Conservation (phyloP, 495 filamentous ascomycete species). For the Podospora pseudocomata region DNA sequence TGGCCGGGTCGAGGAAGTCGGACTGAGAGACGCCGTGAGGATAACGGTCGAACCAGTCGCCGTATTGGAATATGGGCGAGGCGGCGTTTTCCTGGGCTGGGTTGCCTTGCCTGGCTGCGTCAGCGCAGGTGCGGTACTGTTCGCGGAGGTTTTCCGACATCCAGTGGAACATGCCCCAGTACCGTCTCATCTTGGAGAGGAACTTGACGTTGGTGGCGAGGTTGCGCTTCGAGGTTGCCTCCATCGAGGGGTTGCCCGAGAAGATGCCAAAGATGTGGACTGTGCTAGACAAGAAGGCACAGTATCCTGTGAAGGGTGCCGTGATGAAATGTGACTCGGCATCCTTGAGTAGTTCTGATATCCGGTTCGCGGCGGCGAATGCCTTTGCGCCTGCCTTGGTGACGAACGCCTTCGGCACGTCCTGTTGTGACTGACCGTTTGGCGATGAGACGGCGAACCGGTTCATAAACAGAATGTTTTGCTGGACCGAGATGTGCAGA, state of each 20-base stretch:
- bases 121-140: conserved; percentile 80
- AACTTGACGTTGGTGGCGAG: conserved; percentile 88
- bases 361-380: conserved; percentile 83
- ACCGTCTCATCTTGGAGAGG: conserved; percentile 88
- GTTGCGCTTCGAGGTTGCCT: conserved; percentile 76
- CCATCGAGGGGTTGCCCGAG: conserved; percentile 67
- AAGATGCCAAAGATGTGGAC: conserved; percentile 92
- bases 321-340: conserved; percentile 74
- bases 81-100: conserved; percentile 49
- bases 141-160: conserved; percentile 92
- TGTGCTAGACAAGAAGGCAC: conserved; percentile 85
- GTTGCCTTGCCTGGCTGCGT: conserved; percentile 59
- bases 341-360: conserved; percentile 78
- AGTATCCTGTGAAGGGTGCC: conserved; percentile 92
- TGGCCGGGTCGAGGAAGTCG: conserved; percentile 76
- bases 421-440: conserved; percentile 60
- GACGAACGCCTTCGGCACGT: conserved; percentile 77
- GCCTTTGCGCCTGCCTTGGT: conserved; percentile 70
- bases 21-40: conserved; percentile 83
- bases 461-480: conserved; percentile 87
- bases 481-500: conserved; percentile 82
- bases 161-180: conserved; percentile 97
- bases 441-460: conserved; percentile 78
- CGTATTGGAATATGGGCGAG: conserved; percentile 85
- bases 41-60: conserved; percentile 96